Evolutionary conservation across 805 yeast species (phyloP).

Genomic region (Candida dajiaensis): DNA sequence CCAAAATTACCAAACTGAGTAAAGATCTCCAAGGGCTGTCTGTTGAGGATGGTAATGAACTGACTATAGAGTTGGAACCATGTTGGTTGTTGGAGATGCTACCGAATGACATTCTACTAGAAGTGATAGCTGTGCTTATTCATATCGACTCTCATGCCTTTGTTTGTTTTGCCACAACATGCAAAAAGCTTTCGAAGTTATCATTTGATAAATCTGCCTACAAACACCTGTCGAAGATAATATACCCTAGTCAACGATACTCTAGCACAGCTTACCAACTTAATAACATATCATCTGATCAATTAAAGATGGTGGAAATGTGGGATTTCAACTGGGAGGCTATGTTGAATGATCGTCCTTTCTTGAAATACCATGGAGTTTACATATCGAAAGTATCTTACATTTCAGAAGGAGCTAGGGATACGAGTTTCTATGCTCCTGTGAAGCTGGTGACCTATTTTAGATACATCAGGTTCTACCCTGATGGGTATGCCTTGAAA

Average conservation of each 20-base stretch:
- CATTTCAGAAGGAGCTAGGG: constrained; percentile 74
- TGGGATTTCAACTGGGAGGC: constrained; percentile 35
- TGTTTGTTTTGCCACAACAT: constrained; percentile 54
- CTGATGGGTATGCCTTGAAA: constrained; percentile 69
- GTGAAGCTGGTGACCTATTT: constrained; percentile 82
- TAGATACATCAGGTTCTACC: constrained; percentile 75
- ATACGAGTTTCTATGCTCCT: constrained; percentile 64
- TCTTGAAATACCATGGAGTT: constrained; percentile 73
- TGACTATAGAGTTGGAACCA: constrained; percentile 26
- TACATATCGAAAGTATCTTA: constrained; percentile 84
- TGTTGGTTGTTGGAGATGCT: constrained; percentile 37
- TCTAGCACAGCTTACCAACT: constrained; percentile 35
- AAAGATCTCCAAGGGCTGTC: constrained; percentile 3
- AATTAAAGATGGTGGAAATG: constrained; percentile 29
- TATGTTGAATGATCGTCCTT: constrained; percentile 56
- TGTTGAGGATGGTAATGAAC: not conserved
- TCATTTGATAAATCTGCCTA: constrained; percentile 52
- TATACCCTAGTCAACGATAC: constrained; percentile 52
- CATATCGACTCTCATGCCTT: constrained; percentile 52
- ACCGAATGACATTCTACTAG: constrained; percentile 54
- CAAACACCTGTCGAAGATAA: constrained; percentile 41
- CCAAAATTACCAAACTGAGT: constrained; percentile 9
- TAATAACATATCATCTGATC: constrained; percentile 31
- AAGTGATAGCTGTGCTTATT: constrained; percentile 44
- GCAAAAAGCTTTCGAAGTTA: constrained; percentile 48